Percentiles rank a stretch among this genome's conserved stretches.
Evolutionary conservation across 192 early-diverging fungal species (phyloP).

Genomic region (Mortierella alpina): DNA sequence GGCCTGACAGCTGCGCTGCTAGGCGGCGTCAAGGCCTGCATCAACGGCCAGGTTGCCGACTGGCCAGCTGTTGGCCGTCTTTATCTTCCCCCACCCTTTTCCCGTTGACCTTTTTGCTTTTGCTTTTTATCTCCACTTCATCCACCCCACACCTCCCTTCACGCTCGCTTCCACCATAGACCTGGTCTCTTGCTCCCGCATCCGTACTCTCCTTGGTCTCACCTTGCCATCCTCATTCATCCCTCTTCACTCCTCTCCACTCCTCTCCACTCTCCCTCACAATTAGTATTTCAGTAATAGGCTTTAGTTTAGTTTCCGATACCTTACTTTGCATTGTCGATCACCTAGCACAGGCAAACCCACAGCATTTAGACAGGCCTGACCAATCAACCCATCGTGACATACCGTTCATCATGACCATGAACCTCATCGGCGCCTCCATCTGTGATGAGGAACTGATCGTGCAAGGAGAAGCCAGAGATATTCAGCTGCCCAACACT

Average conservation of each 20-base stretch:
- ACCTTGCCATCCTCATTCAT: neutral
- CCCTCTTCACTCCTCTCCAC: neutral
- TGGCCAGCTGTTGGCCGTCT: neutral
- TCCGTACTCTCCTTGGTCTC: no score
- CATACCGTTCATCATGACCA: slow-evolving; percentile 38
- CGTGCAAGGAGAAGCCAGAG: slow-evolving; percentile 68
- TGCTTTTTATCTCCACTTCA: neutral
- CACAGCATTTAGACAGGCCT: neutral
- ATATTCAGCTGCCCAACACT: slow-evolving; percentile 88
- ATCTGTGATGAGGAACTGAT: slow-evolving; percentile 62
- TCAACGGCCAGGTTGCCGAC: slow-evolving; percentile 5
- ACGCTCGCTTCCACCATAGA: no score
- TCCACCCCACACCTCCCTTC: neutral
- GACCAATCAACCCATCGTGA: neutral
- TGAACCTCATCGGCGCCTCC: slow-evolving; percentile 65
- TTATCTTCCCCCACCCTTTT: slow-evolving; percentile 28
- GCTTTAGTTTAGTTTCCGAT: no score
- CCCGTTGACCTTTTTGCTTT: neutral
- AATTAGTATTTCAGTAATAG: no score
- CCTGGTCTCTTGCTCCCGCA: no score
- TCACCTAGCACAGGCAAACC: no score
- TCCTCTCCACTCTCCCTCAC: neutral
- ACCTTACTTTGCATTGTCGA: no score
- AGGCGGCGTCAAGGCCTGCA: neutral
- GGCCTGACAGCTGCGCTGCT: neutral